Evolutionary conservation across 148 eudicot species (phyloP).

Genomic region (Chenopodium formosanum): DNA sequence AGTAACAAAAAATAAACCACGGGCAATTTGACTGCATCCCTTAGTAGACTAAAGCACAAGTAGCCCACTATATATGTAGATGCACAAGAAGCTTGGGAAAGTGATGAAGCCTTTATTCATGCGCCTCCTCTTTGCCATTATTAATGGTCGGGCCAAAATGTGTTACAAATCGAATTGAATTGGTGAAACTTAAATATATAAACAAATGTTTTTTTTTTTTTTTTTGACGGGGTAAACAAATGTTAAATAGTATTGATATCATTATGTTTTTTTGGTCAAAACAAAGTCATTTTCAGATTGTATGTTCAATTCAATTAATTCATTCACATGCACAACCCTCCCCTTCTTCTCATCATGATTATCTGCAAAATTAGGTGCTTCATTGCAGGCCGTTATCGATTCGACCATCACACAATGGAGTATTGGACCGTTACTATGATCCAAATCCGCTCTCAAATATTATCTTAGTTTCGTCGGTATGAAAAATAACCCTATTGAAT

Average conservation of each 20-base stretch:
- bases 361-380: slow-evolving; percentile 3
- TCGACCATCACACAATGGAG: neutral
- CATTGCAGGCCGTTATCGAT: neutral
- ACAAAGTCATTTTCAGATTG: neutral
- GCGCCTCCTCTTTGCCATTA: slow-evolving; percentile 19
- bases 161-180: neutral
- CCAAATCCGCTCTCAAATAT: too few species aligned
- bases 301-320: neutral
- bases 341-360: neutral
- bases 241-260: neutral
- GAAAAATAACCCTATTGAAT: too few species aligned
- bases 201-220: too few species aligned
- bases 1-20: neutral
- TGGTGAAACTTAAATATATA: neutral
- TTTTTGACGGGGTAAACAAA: too few species aligned
- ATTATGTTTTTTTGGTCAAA: slow-evolving; percentile 8
- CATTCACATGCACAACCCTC: neutral
- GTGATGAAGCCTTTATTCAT: slow-evolving; percentile 17
- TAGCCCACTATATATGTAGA: neutral
- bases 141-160: slow-evolving; percentile 27
- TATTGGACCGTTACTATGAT: neutral
- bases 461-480: too few species aligned
- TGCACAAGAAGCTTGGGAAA: neutral
- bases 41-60: slow-evolving; percentile 5
- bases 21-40: neutral